Conservation (phyloP, 129 eudicot genomes). For the Ambrosia trifida region DNA sequence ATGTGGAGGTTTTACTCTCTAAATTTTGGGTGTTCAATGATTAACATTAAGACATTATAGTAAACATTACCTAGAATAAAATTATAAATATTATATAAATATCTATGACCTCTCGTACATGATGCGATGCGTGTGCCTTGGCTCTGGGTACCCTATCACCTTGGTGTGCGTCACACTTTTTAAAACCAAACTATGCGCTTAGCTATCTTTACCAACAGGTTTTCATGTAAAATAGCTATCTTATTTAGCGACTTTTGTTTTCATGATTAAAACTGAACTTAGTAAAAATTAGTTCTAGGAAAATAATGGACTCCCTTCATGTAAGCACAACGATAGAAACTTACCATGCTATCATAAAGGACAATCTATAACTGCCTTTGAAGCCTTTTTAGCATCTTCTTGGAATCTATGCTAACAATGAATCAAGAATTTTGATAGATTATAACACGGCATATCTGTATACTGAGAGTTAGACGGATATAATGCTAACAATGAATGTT, state of each 20-base stretch:
- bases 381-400: not conserved
- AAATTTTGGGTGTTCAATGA: too few relatives aligned
- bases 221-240: not conserved
- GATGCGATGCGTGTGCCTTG: too few relatives aligned
- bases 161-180: too few relatives aligned
- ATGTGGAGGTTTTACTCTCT: too few relatives aligned
- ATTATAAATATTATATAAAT: too few relatives aligned
- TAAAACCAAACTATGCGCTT: not conserved
- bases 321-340: slow-evolving; percentile 3
- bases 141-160: too few relatives aligned
- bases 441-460: too few relatives aligned
- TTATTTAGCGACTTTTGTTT: not conserved
- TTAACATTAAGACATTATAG: too few relatives aligned
- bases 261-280: not conserved
- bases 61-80: too few relatives aligned
- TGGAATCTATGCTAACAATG: not conserved
- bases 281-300: not conserved
- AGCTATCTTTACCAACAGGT: not conserved
- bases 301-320: not conserved
- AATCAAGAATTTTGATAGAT: too few relatives aligned
- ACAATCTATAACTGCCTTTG: not conserved
- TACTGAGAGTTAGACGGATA: too few relatives aligned
- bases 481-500: not conserved
- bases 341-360: not conserved
- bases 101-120: too few relatives aligned